Conservation (phyloP, 176 grass and related monocot species). For the Oryza nivara region DNA sequence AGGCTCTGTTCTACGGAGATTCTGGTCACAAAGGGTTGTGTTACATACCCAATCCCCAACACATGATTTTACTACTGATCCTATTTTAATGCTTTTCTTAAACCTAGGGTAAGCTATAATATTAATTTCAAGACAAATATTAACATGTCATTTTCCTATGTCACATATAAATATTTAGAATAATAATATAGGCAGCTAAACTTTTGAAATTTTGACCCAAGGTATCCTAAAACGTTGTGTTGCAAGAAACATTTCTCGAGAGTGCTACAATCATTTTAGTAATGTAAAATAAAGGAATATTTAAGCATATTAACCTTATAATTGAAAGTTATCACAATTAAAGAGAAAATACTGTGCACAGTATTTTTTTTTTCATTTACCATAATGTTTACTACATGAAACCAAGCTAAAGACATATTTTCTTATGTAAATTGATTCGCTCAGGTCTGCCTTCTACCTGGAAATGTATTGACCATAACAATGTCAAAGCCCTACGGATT, state of each 20-base stretch:
- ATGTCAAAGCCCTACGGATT: constrained; percentile 99
- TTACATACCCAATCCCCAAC: too few relatives aligned
- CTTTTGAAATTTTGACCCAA: background rate
- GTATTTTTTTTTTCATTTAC: background rate
- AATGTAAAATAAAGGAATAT: background rate
- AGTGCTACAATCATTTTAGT: background rate
- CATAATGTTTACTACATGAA: background rate
- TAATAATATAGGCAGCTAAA: background rate
- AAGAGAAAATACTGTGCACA: background rate
- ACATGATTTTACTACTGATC: background rate
- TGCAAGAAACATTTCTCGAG: background rate
- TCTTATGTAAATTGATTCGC: constrained; percentile 33
- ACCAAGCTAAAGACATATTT: background rate
- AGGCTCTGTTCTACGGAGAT: background rate
- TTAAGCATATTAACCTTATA: background rate
- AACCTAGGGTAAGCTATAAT: background rate
- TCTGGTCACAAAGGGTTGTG: too few relatives aligned
- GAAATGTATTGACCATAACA: constrained; percentile 91
- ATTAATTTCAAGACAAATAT: background rate
- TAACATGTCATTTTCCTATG: background rate
- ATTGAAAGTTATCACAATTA: background rate
- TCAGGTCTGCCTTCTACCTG: constrained; percentile 87
- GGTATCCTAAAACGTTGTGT: background rate
- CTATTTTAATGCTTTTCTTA: background rate
- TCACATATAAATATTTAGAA: background rate